These are phyloP conservation scores for Mycena galericulata DNA, from an alignment of 768 basidiomycete species.

Conservation along the genomic window DNA sequence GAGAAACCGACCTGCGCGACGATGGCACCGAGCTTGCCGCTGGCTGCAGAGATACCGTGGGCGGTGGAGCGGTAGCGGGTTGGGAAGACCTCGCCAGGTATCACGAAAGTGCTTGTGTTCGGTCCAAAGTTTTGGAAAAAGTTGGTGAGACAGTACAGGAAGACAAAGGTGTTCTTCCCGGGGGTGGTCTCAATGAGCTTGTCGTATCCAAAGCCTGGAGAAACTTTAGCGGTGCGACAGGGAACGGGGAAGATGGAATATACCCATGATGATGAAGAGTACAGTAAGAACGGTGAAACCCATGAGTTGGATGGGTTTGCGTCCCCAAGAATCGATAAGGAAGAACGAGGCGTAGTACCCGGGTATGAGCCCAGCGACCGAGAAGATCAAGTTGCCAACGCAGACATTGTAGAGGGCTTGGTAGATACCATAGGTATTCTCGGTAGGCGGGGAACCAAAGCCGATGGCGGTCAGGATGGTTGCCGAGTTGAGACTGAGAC, in stretches of 20 bases:
- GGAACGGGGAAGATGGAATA: slow-evolving; percentile 42
- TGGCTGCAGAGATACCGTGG: slow-evolving; percentile 87
- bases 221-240: background rate
- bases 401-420: slow-evolving; percentile 71
- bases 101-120: slow-evolving; percentile 82
- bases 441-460: slow-evolving; percentile 63
- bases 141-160: slow-evolving; percentile 88
- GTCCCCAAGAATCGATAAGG: slow-evolving; percentile 82
- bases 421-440: slow-evolving; percentile 59
- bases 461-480: slow-evolving; percentile 82
- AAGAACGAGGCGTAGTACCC: slow-evolving; percentile 79
- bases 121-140: slow-evolving; percentile 94
- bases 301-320: slow-evolving; percentile 86
- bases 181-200: slow-evolving; percentile 58
- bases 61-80: slow-evolving; percentile 90
- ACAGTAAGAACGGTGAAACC: slow-evolving; percentile 77
- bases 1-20: slow-evolving; percentile 84
- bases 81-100: slow-evolving; percentile 88
- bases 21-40: slow-evolving; percentile 87
- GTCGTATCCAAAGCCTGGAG: slow-evolving; percentile 74
- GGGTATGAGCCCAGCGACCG: slow-evolving; percentile 84
- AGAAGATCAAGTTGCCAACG: slow-evolving; percentile 82
- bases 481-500: slow-evolving; percentile 86
- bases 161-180: slow-evolving; percentile 73
- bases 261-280: slow-evolving; percentile 79